phyloP scores from a whole-genome alignment of 768 basidiomycete species.

The Amanita pallidorosea region DNA sequence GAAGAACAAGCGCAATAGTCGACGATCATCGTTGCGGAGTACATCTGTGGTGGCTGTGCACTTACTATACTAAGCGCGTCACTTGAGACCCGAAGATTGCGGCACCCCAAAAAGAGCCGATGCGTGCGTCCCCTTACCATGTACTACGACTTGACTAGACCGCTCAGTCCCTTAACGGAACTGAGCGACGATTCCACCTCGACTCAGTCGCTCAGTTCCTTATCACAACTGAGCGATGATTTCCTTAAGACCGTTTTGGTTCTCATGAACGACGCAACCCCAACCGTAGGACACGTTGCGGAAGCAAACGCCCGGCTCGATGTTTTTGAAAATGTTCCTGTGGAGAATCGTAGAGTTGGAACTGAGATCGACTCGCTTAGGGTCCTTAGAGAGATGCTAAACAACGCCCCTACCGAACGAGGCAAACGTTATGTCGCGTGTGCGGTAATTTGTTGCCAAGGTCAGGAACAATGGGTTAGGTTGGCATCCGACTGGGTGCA shows the following conservation, averaged over 20 bases:
- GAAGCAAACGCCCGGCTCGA: not conserved
- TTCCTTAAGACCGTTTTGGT: slow-evolving; percentile 2
- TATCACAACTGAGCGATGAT: not conserved
- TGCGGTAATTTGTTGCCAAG: not conserved
- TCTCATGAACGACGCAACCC: not conserved
- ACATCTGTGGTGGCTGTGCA: no score
- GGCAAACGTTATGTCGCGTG: not conserved
- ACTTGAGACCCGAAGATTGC: no score
- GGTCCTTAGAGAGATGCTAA: no score
- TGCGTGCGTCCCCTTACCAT: not conserved
- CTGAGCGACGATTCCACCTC: no score
- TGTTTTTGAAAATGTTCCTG: slow-evolving; percentile 1
- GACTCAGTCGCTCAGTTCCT: not conserved
- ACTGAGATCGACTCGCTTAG: no score
- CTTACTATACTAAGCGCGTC: no score
- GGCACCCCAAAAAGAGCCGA: no score
- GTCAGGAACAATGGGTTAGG: not conserved
- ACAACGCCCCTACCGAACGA: not conserved
- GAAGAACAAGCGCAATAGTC: no score
- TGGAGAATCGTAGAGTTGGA: slow-evolving; percentile 1
- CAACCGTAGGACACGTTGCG: not conserved
- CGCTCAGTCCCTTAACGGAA: not conserved
- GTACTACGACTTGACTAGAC: not conserved
- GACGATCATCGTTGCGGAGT: no score
- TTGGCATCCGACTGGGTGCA: no score